Conservation (phyloP, 257 asterid species). For the Scutellaria galericulata region DNA sequence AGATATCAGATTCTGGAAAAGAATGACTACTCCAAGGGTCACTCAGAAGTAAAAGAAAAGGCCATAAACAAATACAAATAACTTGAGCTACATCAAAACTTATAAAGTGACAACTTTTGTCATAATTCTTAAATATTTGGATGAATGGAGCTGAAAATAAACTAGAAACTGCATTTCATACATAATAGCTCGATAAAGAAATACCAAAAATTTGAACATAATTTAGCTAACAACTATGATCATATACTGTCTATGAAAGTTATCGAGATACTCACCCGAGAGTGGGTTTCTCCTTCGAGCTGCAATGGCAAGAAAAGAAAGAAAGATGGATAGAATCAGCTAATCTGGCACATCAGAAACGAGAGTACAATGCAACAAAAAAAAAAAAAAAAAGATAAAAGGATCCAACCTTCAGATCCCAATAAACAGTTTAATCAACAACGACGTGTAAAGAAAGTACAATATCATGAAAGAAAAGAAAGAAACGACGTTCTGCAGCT, state of each 20-base stretch:
- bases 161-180: neutral
- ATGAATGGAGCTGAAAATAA: constrained; percentile 5
- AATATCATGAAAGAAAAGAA: neutral
- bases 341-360: constrained; percentile 10
- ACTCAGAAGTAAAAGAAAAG: neutral
- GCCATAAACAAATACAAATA: neutral
- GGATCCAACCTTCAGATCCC: constrained; percentile 29
- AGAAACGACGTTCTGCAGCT: no score
- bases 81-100: neutral
- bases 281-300: constrained; percentile 99
- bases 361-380: neutral
- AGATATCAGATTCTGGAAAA: constrained; percentile 1
- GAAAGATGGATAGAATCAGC: constrained; percentile 28
- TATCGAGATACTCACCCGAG: constrained; percentile 70
- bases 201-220: constrained; percentile 10
- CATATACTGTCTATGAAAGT: neutral
- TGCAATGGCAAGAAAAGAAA: constrained; percentile 49
- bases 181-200: constrained; percentile 7
- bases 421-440: constrained; percentile 6
- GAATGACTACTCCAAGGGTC: constrained; percentile 3
- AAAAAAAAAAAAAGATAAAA: neutral
- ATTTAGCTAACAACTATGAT: neutral
- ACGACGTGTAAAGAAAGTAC: neutral
- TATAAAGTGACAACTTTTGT: neutral
- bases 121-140: neutral